Evolutionary conservation across 768 basidiomycete species (phyloP), one percentile per base, ranked within the genome.

Genomic region (Pleurotus giganteus): DNA sequence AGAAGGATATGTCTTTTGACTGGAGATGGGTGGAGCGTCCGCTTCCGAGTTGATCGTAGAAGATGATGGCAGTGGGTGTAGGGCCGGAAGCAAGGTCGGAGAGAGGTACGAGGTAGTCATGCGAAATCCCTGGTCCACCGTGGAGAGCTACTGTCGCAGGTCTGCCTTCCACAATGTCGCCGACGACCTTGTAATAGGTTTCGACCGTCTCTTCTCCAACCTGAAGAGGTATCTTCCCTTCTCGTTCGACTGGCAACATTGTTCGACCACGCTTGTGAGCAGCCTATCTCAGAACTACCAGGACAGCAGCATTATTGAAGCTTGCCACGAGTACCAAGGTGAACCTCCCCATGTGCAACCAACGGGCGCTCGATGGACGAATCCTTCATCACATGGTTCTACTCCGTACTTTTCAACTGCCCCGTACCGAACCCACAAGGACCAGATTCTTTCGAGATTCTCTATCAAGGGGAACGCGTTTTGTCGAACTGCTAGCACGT

Each of bases 1-100:
- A 82, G 64, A 84, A 84, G 17, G 73, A 69, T 12, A 66, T 63
- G 2, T 64, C 66, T 54, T 75, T 79, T 46, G 77, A 71, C 15
- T 63, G 73, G 34, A 81, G 69, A 60, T 78, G 80, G 11, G 80
- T 77, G 5, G 81, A 83, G n/a, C 60, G 66, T 15, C 78, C 80
- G 56, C 71, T 76, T 12, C 82, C 83, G 32, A 84, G 54, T 58
- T 84, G 83, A 60, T 82, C 80, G 63, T 84, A 83, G 46, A 83
- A 65, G 43, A 84, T 65, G 60, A 83, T 71, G 2, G 49, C 17
- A 12, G 23, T 51, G 27, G 81, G 78, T 39, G 73, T 73, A 52
- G 57, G 47, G 55, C 67, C 64, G 11, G 59, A 56, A 26, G 70
- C 61, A 41, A 81, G 70, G 45, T 76, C 74, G 39, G 69, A 62